Evolutionary conservation across 495 filamentous ascomycete species (phyloP).

Genomic region (Penicillium cataractarum): DNA sequence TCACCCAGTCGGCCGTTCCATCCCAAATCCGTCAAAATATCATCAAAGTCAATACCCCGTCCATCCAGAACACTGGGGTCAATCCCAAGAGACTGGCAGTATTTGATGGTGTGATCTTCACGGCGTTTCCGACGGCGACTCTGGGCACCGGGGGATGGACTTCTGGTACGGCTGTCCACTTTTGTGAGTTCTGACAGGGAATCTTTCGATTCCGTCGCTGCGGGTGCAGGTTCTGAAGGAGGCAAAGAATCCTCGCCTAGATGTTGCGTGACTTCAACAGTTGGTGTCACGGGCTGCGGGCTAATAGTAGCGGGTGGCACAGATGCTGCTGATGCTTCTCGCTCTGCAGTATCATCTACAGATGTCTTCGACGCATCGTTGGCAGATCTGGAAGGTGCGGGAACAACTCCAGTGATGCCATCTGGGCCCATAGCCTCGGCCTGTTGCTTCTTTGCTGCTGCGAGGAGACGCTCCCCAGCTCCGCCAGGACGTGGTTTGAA

Average conservation of each 20-base stretch:
- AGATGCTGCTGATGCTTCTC: conserved; percentile 18
- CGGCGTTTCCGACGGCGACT: conserved; percentile 63
- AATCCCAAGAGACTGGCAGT: conserved; percentile 75
- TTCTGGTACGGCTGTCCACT: conserved; percentile 35
- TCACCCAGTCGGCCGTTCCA: conserved; percentile 80
- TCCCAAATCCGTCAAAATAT: conserved; percentile 82
- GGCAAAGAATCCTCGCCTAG: conserved; percentile 26
- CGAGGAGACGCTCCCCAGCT: conserved; percentile 71
- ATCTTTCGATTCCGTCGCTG: conserved; percentile 41
- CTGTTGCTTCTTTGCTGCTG: conserved; percentile 57
- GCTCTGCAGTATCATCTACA: conserved; percentile 21
- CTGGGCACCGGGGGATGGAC: conserved; percentile 45
- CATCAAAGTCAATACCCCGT: conserved; percentile 72
- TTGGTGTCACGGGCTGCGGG: conserved; percentile 32
- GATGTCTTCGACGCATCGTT: conserved; percentile 33
- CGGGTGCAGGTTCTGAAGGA: conserved; percentile 35
- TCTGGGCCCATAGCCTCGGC: conserved; percentile 65
- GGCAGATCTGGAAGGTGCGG: conserved; percentile 61
- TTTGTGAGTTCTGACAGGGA: conserved; percentile 27
- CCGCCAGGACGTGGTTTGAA: conserved; percentile 87
- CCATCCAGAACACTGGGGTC: conserved; percentile 70
- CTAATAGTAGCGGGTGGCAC: conserved; percentile 19
- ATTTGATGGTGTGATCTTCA: conserved; percentile 75
- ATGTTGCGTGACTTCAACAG: conserved; percentile 44
- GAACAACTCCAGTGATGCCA: conserved; percentile 85